Evolutionary conservation across 257 asterid species (phyloP).

Genomic region (Rhazya stricta): DNA sequence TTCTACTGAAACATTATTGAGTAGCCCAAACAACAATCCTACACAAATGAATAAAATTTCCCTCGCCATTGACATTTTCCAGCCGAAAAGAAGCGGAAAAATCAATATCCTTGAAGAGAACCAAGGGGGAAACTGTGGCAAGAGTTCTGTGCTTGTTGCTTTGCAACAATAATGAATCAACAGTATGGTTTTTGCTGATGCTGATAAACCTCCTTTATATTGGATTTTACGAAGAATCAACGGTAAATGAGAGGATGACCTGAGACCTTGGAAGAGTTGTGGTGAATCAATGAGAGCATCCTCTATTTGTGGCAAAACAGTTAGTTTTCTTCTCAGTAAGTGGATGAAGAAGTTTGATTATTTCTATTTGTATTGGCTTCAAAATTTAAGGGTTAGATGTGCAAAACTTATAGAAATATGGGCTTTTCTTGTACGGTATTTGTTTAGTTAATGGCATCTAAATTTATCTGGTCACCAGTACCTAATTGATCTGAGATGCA

Average conservation of each 20-base stretch:
- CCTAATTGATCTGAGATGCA: too few species aligned
- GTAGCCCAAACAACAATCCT: background rate
- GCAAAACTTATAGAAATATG: too few species aligned
- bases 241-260: background rate
- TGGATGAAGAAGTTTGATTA: too few species aligned
- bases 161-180: slow-evolving; percentile 1
- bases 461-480: too few species aligned
- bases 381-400: too few species aligned
- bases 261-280: background rate
- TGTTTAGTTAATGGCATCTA: too few species aligned
- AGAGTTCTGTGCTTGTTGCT: background rate
- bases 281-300: background rate
- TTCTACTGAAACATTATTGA: slow-evolving; percentile 16
- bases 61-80: slow-evolving; percentile 12
- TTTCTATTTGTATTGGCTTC: too few species aligned
- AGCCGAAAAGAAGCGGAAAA: background rate
- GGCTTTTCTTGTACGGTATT: too few species aligned
- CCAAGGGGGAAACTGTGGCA: background rate
- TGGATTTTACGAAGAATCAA: background rate
- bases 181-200: background rate
- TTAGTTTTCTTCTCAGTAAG: too few species aligned
- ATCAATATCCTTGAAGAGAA: background rate
- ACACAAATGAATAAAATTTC: background rate
- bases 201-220: background rate
- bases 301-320: background rate